Evolutionary conservation across 768 basidiomycete species (phyloP).

Genomic region (Kwoniella dejecticola): DNA sequence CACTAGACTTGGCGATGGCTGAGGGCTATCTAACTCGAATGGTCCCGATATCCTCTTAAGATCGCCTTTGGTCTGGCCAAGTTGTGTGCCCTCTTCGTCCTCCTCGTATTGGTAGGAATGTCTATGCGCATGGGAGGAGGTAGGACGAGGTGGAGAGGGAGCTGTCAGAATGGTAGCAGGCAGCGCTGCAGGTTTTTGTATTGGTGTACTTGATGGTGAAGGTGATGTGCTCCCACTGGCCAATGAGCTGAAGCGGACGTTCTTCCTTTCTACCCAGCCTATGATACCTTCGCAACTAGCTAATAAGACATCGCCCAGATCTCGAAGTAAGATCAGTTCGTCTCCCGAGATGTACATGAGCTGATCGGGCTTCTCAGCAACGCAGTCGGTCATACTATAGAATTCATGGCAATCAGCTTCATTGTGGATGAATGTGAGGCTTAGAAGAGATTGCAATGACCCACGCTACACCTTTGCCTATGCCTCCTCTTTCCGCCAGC

Average conservation of each 20-base stretch:
- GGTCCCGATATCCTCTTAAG: conserved; percentile 36
- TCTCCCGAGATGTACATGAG: conserved; percentile 49
- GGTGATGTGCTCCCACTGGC: conserved; percentile 4
- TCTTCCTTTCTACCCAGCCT: conserved; percentile 42
- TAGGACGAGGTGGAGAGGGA: conserved; percentile 33
- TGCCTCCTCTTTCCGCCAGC: conserved; percentile 41
- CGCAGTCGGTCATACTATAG: conserved; percentile 37
- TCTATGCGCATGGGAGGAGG: background rate
- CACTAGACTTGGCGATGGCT: conserved; percentile 29
- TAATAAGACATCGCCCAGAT: conserved; percentile 32
- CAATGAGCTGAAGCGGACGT: conserved; percentile 28
- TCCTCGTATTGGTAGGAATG: background rate
- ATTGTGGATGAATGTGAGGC: background rate
- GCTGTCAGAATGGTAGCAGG: conserved; percentile 32
- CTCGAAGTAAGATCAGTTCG: conserved; percentile 42
- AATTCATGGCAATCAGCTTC: background rate
- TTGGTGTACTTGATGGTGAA: conserved; percentile 2
- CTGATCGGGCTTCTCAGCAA: conserved; percentile 47
- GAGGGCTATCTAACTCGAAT: conserved; percentile 46
- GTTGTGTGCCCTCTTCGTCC: background rate
- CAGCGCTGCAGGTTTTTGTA: conserved; percentile 1
- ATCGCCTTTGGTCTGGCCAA: background rate
- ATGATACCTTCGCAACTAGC: conserved; percentile 49
- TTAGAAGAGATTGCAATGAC: conserved; percentile 8
- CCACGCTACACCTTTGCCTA: conserved; percentile 47